A percentile compares a stretch with the other conserved stretches of the same genome.
These are phyloP conservation scores for Lathyrus aphaca DNA, from an alignment of 306 rosid genomes.

Conservation along the genomic window DNA sequence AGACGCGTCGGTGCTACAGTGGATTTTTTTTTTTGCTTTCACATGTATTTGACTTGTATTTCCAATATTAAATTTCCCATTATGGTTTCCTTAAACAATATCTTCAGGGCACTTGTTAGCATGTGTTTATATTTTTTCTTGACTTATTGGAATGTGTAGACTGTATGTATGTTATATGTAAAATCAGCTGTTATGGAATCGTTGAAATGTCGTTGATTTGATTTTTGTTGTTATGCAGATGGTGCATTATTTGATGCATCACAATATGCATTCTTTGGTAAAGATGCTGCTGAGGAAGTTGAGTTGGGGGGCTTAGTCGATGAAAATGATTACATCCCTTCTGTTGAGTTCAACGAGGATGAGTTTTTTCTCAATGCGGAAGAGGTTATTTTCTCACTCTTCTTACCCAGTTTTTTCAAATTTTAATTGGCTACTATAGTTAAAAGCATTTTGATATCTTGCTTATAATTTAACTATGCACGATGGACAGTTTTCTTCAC, in stretches of 20 bases:
- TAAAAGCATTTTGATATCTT: background rate
- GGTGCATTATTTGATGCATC: constrained; percentile 81
- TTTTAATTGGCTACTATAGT: constrained; percentile 3
- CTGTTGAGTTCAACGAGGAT: constrained; percentile 58
- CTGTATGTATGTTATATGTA: background rate
- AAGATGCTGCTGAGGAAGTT: constrained; percentile 71
- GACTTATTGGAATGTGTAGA: background rate
- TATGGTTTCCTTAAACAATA: too few relatives aligned
- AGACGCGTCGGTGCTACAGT: too few relatives aligned
- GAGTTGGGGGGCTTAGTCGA: constrained; percentile 93
- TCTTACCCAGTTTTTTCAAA: background rate
- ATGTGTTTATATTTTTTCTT: background rate
- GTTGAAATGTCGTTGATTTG: constrained; percentile 15
- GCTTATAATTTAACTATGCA: background rate
- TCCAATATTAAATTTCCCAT: too few relatives aligned
- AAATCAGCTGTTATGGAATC: background rate
- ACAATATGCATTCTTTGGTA: constrained; percentile 90
- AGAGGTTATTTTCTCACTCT: constrained; percentile 56
- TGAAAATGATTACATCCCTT: constrained; percentile 49
- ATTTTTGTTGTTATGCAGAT: constrained; percentile 46
- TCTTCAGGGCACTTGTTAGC: too few relatives aligned
- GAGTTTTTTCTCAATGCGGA: constrained; percentile 68
- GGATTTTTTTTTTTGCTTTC: too few relatives aligned
- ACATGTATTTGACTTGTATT: too few relatives aligned
- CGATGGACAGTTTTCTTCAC: background rate